Percentiles rank a stretch among this genome's conserved stretches.
Conservation (phyloP, 352 stramenopile species). For the Phytophthora macrochlamydospora region DNA sequence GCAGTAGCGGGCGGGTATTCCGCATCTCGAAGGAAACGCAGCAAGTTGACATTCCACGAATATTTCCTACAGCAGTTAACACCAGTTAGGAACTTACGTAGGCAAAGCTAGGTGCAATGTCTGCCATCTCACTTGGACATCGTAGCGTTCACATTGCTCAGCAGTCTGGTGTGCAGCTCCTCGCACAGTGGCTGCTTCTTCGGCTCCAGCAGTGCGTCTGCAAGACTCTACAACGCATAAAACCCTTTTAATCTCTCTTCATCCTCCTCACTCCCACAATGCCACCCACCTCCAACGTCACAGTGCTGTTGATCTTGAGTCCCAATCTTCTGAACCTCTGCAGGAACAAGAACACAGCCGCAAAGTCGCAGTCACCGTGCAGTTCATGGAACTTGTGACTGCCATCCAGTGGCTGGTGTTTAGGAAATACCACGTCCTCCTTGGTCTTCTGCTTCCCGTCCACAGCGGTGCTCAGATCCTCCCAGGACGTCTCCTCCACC, state of each 20-base stretch:
- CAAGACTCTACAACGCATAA: conserved; percentile 33
- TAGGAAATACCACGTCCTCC: conserved; percentile 38
- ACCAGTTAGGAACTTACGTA: conserved; percentile 3
- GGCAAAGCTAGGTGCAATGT: neutral
- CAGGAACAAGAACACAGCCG: conserved; percentile 66
- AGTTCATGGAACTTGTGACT: conserved; percentile 41
- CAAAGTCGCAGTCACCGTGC: conserved; percentile 57
- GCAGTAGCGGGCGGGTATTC: conserved; percentile 35
- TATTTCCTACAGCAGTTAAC: conserved; percentile 34
- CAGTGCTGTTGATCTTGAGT: conserved; percentile 50
- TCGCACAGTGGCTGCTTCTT: conserved; percentile 39
- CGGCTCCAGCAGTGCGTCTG: conserved; percentile 38
- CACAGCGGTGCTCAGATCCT: conserved; percentile 28
- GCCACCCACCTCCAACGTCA: conserved; percentile 47
- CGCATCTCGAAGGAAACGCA: conserved; percentile 47
- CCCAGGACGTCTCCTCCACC: conserved; percentile 36
- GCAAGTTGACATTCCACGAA: conserved; percentile 50
- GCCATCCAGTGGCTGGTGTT: conserved; percentile 35
- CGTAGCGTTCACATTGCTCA: conserved; percentile 50
- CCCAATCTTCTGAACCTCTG: conserved; percentile 67
- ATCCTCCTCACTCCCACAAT: neutral
- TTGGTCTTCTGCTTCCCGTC: conserved; percentile 4
- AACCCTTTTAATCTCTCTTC: neutral
- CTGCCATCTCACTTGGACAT: conserved; percentile 49
- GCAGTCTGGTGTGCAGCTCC: conserved; percentile 53